Base-by-base conservation (phyloP, 208 protist species). In the Crithidia brevicula region DNA sequence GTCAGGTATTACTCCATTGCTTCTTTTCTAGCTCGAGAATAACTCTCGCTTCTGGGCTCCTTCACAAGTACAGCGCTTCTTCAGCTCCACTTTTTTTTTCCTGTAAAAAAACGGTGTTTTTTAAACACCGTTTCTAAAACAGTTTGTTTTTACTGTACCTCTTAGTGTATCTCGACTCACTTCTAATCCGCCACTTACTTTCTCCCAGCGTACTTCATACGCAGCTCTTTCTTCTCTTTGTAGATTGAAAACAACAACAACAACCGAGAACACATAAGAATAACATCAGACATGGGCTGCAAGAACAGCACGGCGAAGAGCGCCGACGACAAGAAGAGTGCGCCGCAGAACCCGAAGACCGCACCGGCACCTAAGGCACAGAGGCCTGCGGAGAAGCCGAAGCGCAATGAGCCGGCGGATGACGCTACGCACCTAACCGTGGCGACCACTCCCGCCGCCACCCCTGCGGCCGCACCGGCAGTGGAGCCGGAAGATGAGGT, bases 261-360 rank as follows among this genome's bases (percentile, higher is more conserved):
- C 8, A 36, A 7, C 3, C 16, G 47, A 60, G 6, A 38, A 60
- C 16, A 43, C 3, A 57, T 15, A 31, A 20, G 25, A 31, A 34
- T 18, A 40, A 59, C n/a, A n/a, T n/a, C n/a, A n/a, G n/a, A 20
- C 20, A 86, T 86, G 80, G 80, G 80, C 9, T 86, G 80, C 58
- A 13, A 64, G 46, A 70, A 63, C 45, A 82, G 75, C 53, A 86
- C 67, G 54, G 64, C 67, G 42, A 66, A 79, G 43, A 59, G 60
- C 46, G 57, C 34, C 28, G 34, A 67, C 43, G 47, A 59, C 36
- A 59, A 56, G 75, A 56, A 64, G 45, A 50, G 20, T 9, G 60
- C 50, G 38, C 22, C 53, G 51, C 61, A 30, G 47, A 25, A 25
- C 47, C 9, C 25, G 18, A 52, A 16, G 9, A 30, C 9, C 22